Base-by-base conservation (phyloP, 805 yeast species). In the Jamesozyma piceae region DNA sequence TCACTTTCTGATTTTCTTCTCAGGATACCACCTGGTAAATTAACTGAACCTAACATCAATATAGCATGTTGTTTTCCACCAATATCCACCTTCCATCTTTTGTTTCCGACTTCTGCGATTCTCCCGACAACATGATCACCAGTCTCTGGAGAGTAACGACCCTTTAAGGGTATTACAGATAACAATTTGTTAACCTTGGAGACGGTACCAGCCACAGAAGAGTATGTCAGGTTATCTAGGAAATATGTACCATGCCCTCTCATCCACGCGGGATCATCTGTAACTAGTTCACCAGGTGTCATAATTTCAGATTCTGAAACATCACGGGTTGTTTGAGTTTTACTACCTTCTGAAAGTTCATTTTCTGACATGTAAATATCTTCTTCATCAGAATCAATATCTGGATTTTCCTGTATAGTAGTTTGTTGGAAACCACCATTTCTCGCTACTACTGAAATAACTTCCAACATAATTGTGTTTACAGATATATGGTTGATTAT, bases 201-300 rank as follows among this genome's bases (percentile, higher is more conserved):
- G 4, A 92, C 80, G 10, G 80, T 78, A 4, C 99, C 99, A 0
- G 96, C 96, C 5, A 90, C 95, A 0, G 97, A 82, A 2, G 95
- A 82, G 60, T 76, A 87, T 0, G 96, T 87, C 52, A 73, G 69
- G 50, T 81, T 82, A 28, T 77, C 78, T 32, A 82, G 65, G 50
- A 80, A 77, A 60, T 87, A 92, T 0, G 97, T 92, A 5, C 98
- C 98, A 58, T 90, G 98, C 26, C 98, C 98, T 57, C 95, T 77
- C 98, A 92, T 92, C 97, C 97, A 92, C 2, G 81, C 74, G 5
- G 95, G 85, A 56, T 92, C 97, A 52, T 85, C 92, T 0, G 97
- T 92, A n/a, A 92, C 84, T 39, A 89, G 66, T 60, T 92, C 97
- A 9, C 98, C 98, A 0, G 98, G 98, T 1, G 97, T 87, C 17